Evolutionary conservation across 768 basidiomycete species (phyloP).

Genomic region (Baorangia bicolor): DNA sequence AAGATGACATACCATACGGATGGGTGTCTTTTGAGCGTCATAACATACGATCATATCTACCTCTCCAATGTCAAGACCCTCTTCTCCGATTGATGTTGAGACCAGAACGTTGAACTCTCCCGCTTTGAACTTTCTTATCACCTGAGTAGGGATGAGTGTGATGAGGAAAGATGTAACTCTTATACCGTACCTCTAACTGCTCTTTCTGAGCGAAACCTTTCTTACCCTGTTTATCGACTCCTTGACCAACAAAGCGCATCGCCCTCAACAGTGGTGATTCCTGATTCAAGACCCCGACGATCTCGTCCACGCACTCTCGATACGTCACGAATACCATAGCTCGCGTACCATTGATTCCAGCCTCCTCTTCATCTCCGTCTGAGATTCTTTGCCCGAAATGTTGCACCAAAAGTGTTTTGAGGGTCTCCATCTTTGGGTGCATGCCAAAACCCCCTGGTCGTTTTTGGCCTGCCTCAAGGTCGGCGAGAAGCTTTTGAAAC

Average conservation of each 20-base stretch:
- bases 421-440: conserved; percentile 93
- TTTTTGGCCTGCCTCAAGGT: conserved; percentile 59
- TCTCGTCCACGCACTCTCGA: conserved; percentile 87
- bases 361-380: conserved; percentile 38
- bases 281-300: conserved; percentile 74
- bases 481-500: conserved; percentile 64
- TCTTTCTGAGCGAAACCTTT: conserved; percentile 91
- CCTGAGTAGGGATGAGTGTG: conserved; percentile 41
- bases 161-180: conserved; percentile 1
- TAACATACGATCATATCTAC: conserved; percentile 96
- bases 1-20: conserved; percentile 76
- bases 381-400: conserved; percentile 59
- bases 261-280: conserved; percentile 80
- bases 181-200: conserved; percentile 72
- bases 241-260: conserved; percentile 88
- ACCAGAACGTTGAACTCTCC: conserved; percentile 92
- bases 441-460: conserved; percentile 48
- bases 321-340: conserved; percentile 97
- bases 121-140: conserved; percentile 82
- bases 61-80: conserved; percentile 97
- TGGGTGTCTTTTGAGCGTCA: conserved; percentile 93
- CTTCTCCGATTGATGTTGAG: conserved; percentile 95
- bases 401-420: conserved; percentile 70
- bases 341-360: conserved; percentile 46
- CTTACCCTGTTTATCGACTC: conserved; percentile 77